phyloP scores from a whole-genome alignment of 345 rosid genomes.

The Eucalyptus cloeziana region DNA sequence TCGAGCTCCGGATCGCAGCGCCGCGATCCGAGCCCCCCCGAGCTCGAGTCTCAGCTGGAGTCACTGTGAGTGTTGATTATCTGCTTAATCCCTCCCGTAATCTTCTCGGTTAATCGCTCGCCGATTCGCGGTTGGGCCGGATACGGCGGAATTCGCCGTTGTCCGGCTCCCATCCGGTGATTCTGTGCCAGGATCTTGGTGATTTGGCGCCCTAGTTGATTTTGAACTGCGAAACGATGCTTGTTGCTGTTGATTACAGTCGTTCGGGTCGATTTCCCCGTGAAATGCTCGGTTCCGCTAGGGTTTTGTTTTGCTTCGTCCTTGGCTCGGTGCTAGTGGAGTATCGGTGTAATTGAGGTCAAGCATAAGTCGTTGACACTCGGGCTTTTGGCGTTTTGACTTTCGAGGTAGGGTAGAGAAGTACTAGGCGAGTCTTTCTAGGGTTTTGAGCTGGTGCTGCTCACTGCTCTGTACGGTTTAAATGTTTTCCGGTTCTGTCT shows the following conservation, averaged over 20 bases:
- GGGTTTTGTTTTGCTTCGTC: not conserved
- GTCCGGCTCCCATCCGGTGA: not conserved
- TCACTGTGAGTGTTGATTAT: slow-evolving; percentile 34
- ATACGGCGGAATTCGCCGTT: not conserved
- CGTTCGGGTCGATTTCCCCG: not conserved
- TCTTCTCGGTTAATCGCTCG: not conserved
- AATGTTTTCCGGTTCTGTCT: not conserved
- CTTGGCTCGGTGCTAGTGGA: not conserved
- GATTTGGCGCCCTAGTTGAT: not conserved
- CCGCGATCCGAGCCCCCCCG: slow-evolving; percentile 48
- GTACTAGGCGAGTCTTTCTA: not conserved
- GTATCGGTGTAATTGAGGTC: not conserved
- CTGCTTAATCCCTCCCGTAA: not conserved
- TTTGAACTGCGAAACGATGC: not conserved
- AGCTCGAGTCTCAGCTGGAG: slow-evolving; percentile 33
- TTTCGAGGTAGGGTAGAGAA: not conserved
- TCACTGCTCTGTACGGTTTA: not conserved
- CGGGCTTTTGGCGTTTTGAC: not conserved
- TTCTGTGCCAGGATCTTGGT: not conserved
- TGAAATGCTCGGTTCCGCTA: not conserved
- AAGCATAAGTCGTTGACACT: not conserved
- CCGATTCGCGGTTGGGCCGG: not conserved
- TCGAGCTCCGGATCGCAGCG: slow-evolving; percentile 34
- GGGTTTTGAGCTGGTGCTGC: not conserved
- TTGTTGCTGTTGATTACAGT: not conserved